A percentile compares a stretch with the other conserved stretches of the same genome.
These are phyloP conservation scores for Auricularia sp. DNA, from an alignment of 768 basidiomycete genomes.

Conservation along the genomic window DNA sequence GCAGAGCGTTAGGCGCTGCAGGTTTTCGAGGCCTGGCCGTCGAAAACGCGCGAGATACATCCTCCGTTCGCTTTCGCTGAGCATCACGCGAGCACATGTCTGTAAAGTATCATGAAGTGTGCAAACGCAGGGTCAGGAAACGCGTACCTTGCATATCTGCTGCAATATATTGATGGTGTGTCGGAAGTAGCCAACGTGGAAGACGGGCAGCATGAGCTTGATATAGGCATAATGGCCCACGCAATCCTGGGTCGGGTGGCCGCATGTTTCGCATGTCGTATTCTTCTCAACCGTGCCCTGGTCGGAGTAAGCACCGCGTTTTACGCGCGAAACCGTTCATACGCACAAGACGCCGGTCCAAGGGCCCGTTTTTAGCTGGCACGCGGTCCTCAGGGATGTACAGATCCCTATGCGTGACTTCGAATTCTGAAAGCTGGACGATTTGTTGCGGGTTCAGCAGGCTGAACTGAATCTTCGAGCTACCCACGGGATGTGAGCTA, in stretches of 20 bases:
- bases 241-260: slow-evolving; percentile 82
- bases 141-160: slow-evolving; percentile 85
- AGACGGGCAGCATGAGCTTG: slow-evolving; percentile 91
- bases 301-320: background rate
- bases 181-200: slow-evolving; percentile 97
- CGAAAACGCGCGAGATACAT: slow-evolving; percentile 84
- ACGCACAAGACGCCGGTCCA: slow-evolving; percentile 82
- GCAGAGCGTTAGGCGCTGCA: slow-evolving; percentile 69
- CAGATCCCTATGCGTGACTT: slow-evolving; percentile 86
- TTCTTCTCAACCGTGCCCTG: slow-evolving; percentile 94
- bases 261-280: slow-evolving; percentile 90
- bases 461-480: slow-evolving; percentile 94
- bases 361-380: slow-evolving; percentile 84
- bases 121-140: no score
- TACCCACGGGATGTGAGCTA: slow-evolving; percentile 20
- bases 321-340: background rate
- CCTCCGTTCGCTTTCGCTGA: slow-evolving; percentile 81
- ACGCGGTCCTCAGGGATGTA: slow-evolving; percentile 76
- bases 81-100: slow-evolving; percentile 84
- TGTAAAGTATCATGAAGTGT: slow-evolving; percentile 7
- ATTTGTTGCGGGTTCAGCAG: slow-evolving; percentile 90
- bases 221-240: slow-evolving; percentile 99
- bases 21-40: slow-evolving; percentile 80
- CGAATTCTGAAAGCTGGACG: slow-evolving; percentile 91
- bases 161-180: slow-evolving; percentile 89